Conservation (phyloP, 2,329 filamentous ascomycete genomes). For the Phyllosticta citrichinensis region DNA sequence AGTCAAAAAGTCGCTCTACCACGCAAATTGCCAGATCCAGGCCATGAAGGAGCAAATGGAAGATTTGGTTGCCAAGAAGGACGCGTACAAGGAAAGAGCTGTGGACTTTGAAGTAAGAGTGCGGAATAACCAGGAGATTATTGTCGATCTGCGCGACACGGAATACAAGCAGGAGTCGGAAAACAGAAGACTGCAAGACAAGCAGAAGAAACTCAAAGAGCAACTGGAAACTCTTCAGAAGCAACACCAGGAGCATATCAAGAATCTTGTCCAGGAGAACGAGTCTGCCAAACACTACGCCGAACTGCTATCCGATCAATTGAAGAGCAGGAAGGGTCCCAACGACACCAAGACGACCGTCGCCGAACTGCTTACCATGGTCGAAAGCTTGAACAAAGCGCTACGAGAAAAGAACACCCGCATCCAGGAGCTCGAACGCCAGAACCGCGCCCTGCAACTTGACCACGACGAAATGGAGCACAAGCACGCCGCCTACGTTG, state of each 20-base stretch:
- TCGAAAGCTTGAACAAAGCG: conserved; percentile 12
- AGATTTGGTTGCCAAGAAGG: conserved; percentile 1
- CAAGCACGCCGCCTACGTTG: conserved; percentile 15
- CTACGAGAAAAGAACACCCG: conserved; percentile 3
- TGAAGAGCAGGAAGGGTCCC: not conserved
- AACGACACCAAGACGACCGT: conserved; percentile 13
- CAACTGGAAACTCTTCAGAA: conserved; percentile 7
- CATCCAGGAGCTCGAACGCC: conserved; percentile 17
- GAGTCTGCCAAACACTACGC: not conserved
- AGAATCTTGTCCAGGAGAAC: conserved; percentile 16
- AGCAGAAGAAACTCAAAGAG: not conserved
- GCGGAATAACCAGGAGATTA: conserved; percentile 1
- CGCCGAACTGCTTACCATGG: conserved; percentile 24
- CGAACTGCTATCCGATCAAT: not conserved
- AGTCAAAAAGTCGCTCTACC: conserved; percentile 17
- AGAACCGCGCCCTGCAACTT: conserved; percentile 15
- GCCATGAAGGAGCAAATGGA: conserved; percentile 7
- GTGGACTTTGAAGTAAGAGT: conserved; percentile 4
- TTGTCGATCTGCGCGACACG: conserved; percentile 6
- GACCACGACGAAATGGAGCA: conserved; percentile 16
- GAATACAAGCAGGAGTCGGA: conserved; percentile 8
- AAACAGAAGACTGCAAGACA: conserved; percentile 1
- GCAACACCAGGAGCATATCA: conserved; percentile 17
- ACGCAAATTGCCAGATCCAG: conserved; percentile 18
- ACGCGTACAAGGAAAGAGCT: conserved; percentile 8